These are phyloP conservation scores for Boletellus ananas DNA, from an alignment of 768 basidiomycete species.

Conservation along the genomic window DNA sequence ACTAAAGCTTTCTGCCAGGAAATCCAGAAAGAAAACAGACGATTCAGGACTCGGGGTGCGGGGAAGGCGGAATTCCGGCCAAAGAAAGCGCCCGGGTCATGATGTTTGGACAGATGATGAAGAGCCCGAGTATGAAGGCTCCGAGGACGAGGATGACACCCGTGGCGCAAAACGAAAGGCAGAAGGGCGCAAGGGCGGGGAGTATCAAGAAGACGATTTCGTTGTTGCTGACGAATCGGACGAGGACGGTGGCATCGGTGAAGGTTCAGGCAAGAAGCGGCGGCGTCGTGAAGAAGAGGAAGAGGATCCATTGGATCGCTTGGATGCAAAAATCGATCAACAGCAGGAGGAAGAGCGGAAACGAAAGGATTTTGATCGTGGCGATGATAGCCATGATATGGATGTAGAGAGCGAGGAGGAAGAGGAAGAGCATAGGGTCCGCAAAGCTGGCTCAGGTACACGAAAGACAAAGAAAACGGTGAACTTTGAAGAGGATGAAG, in stretches of 20 bases:
- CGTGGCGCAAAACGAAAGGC: slow-evolving; percentile 42
- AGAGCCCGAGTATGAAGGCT: slow-evolving; percentile 50
- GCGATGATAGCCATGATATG: slow-evolving; percentile 48
- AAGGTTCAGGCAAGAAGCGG: slow-evolving; percentile 34
- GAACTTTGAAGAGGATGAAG: slow-evolving; percentile 59
- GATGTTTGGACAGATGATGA: slow-evolving; percentile 71
- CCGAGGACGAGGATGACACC: slow-evolving; percentile 59
- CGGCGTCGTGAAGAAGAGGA: slow-evolving; percentile 39
- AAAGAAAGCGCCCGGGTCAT: slow-evolving; percentile 38
- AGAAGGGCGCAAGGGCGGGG: slow-evolving; percentile 51
- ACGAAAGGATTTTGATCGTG: slow-evolving; percentile 34
- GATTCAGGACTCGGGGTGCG: slow-evolving; percentile 47
- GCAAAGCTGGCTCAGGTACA: slow-evolving; percentile 48
- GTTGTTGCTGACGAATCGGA: slow-evolving; percentile 76
- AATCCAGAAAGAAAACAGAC: slow-evolving; percentile 56
- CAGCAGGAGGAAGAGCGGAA: slow-evolving; percentile 52
- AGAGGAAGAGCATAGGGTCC: slow-evolving; percentile 66
- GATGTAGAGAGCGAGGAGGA: slow-evolving; percentile 73
- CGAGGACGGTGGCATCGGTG: slow-evolving; percentile 47
- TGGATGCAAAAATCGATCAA: slow-evolving; percentile 64
- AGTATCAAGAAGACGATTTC: slow-evolving; percentile 85
- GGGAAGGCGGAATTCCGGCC: slow-evolving; percentile 44
- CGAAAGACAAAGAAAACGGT: slow-evolving; percentile 53
- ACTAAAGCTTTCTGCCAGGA: slow-evolving; percentile 59
- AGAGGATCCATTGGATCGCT: slow-evolving; percentile 63